phyloP scores from a whole-genome alignment of 768 basidiomycete species.

The Boletus fagicola region DNA sequence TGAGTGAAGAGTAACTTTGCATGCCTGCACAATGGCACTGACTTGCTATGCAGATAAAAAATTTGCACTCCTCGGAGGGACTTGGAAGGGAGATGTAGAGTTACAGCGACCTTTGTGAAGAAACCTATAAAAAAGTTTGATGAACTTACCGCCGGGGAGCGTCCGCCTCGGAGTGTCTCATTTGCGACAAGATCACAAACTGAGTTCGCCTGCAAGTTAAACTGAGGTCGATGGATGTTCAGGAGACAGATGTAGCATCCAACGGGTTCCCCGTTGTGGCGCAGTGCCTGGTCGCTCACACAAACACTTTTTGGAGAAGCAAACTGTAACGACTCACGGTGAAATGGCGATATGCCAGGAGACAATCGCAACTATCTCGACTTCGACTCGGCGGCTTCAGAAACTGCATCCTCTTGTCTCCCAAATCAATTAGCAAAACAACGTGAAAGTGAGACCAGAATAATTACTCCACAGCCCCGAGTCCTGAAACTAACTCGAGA shows the following conservation, averaged over 20 bases:
- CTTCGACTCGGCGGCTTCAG: no score
- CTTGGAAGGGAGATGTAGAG: neutral
- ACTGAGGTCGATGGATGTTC: neutral
- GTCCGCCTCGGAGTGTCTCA: neutral
- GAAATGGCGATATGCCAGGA: neutral
- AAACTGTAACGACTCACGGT: neutral
- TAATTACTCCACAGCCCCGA: no score
- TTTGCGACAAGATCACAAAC: neutral
- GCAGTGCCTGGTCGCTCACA: no score
- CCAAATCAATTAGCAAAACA: neutral
- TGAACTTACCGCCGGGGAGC: neutral
- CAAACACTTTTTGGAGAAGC: neutral
- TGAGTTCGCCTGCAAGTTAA: conserved; percentile 3
- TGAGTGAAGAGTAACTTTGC: no score
- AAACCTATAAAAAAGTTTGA: neutral
- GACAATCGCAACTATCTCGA: no score
- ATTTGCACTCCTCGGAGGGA: neutral
- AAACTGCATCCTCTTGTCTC: no score
- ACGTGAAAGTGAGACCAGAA: neutral
- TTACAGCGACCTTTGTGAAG: neutral
- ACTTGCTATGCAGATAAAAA: no score
- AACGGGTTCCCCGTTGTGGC: neutral
- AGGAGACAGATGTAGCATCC: neutral
- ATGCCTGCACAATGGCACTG: neutral
- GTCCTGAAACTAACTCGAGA: neutral